Base-by-base conservation (phyloP, 2,329 filamentous ascomycete species). In the Talaromyces sp. region DNA sequence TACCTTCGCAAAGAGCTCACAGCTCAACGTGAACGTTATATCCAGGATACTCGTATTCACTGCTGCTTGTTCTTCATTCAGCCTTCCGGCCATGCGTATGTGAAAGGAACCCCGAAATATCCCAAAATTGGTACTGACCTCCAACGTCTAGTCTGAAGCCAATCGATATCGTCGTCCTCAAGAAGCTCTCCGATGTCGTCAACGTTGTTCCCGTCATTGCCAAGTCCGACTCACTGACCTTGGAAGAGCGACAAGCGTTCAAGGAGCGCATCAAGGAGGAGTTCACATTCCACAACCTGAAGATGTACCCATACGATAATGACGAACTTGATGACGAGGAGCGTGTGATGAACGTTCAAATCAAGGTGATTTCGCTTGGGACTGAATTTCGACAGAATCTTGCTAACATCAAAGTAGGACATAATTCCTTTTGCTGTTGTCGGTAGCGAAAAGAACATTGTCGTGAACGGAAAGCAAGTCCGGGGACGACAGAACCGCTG, bases 51-150 rank as follows among this genome's bases (percentile, higher is more conserved):
- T 68, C 90, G 95, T 73, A 97, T 99, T 74, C 95, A 99, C 84
- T 97, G 92, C 88, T 99, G 95, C 80, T 82, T 99, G 71, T 99
- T 99, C 86, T 99, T 99, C 85, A 99, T 99, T 74, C 93, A 97
- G 80, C 95, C 95, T 41, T 97, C 93, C 17, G 95, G 95, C 63
- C 95, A 99, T 84, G 95, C 93, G 71, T 81, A 71, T 68, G 78
- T 59, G 14, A 5, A 29, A 26, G n/a, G 10, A 32, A 21, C 3
- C 43, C 43, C 11, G 3, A 10, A 17, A 46, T 3, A n/a, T 19
- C 35, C 51, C 11, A 14, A 24, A 41, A 46, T n/a, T 52, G 11
- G 49, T 43, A 50, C 54, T 65, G 61, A 67, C 64, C 63, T 35
- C 43, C 60, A 21, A 19, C 13, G 4, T 60, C 24, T 60, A 81